These are phyloP conservation scores for Aspergillus pseudotamarii DNA, from an alignment of 2,329 filamentous ascomycete genomes.

Conservation along the genomic window DNA sequence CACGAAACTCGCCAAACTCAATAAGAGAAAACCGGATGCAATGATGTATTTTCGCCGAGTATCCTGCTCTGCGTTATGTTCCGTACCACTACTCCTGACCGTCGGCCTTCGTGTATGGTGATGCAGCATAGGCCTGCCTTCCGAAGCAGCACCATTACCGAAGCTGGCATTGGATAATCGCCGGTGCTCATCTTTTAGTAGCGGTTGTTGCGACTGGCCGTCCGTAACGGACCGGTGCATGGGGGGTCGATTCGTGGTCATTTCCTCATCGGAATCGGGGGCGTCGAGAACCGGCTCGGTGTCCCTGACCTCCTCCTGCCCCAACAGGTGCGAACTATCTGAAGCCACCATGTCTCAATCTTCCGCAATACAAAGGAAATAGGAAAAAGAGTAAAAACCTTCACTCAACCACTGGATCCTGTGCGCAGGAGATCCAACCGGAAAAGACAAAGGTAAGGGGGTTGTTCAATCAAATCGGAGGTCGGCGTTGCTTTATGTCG, in stretches of 20 bases:
- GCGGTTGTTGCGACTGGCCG: slow-evolving; percentile 55
- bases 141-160: slow-evolving; percentile 30
- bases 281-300: slow-evolving; percentile 41
- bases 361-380: slow-evolving; percentile 1
- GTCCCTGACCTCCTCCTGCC: slow-evolving; percentile 27
- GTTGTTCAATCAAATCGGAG: slow-evolving; percentile 2
- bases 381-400: slow-evolving; percentile 10
- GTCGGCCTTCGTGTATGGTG: slow-evolving; percentile 62
- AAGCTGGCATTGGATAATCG: slow-evolving; percentile 37
- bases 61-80: slow-evolving; percentile 61
- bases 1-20: slow-evolving; percentile 86
- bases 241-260: slow-evolving; percentile 49
- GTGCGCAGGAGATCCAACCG: not conserved
- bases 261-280: slow-evolving; percentile 47
- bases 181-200: slow-evolving; percentile 54
- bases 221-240: slow-evolving; percentile 50
- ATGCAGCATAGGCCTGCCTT: slow-evolving; percentile 43
- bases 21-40: slow-evolving; percentile 77
- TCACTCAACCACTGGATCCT: slow-evolving; percentile 1
- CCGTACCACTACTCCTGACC: slow-evolving; percentile 78
- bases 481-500: not conserved
- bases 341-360: slow-evolving; percentile 35
- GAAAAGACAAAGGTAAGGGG: not conserved
- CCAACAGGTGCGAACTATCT: slow-evolving; percentile 28
- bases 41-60: slow-evolving; percentile 84